Evolutionary conservation across 495 filamentous ascomycete species (phyloP).

Genomic region (Penicillium argentinense): DNA sequence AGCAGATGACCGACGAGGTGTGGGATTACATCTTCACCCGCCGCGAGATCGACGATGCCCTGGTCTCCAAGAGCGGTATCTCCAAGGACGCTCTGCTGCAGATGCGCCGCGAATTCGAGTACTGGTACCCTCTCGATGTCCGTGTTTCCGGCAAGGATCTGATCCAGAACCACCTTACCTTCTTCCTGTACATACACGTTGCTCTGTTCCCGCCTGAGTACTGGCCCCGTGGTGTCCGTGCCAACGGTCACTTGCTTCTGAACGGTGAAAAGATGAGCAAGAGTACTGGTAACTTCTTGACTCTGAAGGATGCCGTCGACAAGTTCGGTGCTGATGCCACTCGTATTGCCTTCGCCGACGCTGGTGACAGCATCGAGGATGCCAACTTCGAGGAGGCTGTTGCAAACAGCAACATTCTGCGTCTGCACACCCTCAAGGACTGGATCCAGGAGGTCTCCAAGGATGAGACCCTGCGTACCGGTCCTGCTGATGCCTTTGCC

Average conservation of each 20-base stretch:
- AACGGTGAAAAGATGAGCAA: slow-evolving; percentile 99
- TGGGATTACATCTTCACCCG: slow-evolving; percentile 92
- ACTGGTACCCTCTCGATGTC: slow-evolving; percentile 94
- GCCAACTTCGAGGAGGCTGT: slow-evolving; percentile 97
- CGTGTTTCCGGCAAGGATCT: slow-evolving; percentile 83
- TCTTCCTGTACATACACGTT: slow-evolving; percentile 93
- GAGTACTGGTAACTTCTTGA: slow-evolving; percentile 93
- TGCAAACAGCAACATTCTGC: slow-evolving; percentile 84
- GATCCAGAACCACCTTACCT: slow-evolving; percentile 88
- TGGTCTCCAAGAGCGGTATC: slow-evolving; percentile 65
- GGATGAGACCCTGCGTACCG: slow-evolving; percentile 70
- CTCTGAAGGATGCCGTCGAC: slow-evolving; percentile 76
- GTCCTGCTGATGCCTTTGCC: slow-evolving; percentile 73
- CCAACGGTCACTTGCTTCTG: slow-evolving; percentile 89
- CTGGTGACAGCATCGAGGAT: slow-evolving; percentile 90
- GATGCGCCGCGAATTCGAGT: slow-evolving; percentile 89
- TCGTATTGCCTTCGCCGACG: slow-evolving; percentile 89
- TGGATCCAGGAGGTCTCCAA: slow-evolving; percentile 86
- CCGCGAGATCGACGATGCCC: slow-evolving; percentile 61
- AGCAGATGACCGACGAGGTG: slow-evolving; percentile 93
- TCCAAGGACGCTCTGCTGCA: slow-evolving; percentile 65
- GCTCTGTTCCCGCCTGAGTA: slow-evolving; percentile 84
- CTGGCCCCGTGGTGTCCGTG: slow-evolving; percentile 81
- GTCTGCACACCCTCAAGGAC: slow-evolving; percentile 80
- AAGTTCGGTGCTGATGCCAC: slow-evolving; percentile 96